phyloP scores from a whole-genome alignment of 345 rosid genomes.

The Geranium brycei region DNA sequence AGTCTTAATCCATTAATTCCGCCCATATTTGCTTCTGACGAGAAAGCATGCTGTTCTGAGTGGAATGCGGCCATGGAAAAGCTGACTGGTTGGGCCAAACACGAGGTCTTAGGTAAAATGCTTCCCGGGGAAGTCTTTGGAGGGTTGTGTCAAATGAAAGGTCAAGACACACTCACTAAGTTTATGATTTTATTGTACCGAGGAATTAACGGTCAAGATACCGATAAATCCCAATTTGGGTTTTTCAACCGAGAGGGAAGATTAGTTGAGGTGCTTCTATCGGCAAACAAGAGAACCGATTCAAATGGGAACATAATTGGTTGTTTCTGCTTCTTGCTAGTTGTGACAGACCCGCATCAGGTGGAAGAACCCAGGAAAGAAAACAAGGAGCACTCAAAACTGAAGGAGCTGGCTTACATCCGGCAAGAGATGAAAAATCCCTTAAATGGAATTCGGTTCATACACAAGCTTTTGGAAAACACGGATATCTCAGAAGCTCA shows the following conservation, averaged over 20 bases:
- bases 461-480: conserved; percentile 57
- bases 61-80: conserved; percentile 87
- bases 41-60: conserved; percentile 73
- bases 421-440: conserved; percentile 68
- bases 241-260: conserved; percentile 46
- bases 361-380: neutral
- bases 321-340: conserved; percentile 83
- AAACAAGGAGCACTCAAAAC: conserved; percentile 24
- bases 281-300: conserved; percentile 43
- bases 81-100: conserved; percentile 58
- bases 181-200: conserved; percentile 53
- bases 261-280: conserved; percentile 43
- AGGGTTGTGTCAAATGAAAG: conserved; percentile 46
- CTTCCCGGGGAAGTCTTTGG: conserved; percentile 74
- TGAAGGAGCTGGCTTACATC: conserved; percentile 49
- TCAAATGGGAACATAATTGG: conserved; percentile 40
- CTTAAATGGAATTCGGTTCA: conserved; percentile 57
- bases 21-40: conserved; percentile 77
- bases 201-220: conserved; percentile 48
- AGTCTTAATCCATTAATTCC: conserved; percentile 72
- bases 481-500: conserved; percentile 50
- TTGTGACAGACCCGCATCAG: conserved; percentile 15
- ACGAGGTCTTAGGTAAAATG: conserved; percentile 67
- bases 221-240: conserved; percentile 47
- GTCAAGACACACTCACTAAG: conserved; percentile 55